A percentile compares a stretch with the other conserved stretches of the same genome.
These are phyloP conservation scores for Nigrospora oryzae DNA, from an alignment of 2,329 filamentous ascomycete species.

Conservation along the genomic window DNA sequence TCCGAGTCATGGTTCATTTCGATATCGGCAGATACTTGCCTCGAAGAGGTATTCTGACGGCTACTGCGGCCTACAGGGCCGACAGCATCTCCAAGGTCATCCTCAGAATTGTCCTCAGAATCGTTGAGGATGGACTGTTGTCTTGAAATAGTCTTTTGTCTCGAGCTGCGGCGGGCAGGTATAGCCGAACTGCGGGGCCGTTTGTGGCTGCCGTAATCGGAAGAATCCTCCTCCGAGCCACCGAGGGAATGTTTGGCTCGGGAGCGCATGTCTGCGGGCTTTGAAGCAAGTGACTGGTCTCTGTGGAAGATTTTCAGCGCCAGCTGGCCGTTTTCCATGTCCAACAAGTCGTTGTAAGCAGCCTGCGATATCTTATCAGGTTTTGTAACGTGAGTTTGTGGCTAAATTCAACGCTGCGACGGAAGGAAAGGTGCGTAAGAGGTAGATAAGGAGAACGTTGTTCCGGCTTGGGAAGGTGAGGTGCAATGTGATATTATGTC, in stretches of 20 bases:
- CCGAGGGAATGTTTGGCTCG: no score
- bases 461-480: no score
- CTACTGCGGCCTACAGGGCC: slow-evolving; percentile 3
- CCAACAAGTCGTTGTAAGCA: slow-evolving; percentile 17
- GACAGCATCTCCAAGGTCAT: neutral
- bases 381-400: neutral
- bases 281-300: slow-evolving; percentile 5
- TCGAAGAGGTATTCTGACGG: slow-evolving; percentile 3
- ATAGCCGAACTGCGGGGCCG: no score
- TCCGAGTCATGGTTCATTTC: neutral
- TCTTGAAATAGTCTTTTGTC: neutral
- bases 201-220: no score
- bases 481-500: no score
- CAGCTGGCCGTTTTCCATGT: slow-evolving; percentile 12
- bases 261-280: neutral
- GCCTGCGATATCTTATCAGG: slow-evolving; percentile 10
- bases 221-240: no score
- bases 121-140: neutral
- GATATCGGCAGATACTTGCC: slow-evolving; percentile 1
- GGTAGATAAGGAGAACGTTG: no score
- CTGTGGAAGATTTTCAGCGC: slow-evolving; percentile 13
- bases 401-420: no score
- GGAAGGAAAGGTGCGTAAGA: neutral
- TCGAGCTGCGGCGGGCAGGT: no score
- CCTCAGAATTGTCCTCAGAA: neutral